These are phyloP conservation scores for Taxillus chinensis DNA, from an alignment of 164 flowering plant genomes.

Conservation along the genomic window DNA sequence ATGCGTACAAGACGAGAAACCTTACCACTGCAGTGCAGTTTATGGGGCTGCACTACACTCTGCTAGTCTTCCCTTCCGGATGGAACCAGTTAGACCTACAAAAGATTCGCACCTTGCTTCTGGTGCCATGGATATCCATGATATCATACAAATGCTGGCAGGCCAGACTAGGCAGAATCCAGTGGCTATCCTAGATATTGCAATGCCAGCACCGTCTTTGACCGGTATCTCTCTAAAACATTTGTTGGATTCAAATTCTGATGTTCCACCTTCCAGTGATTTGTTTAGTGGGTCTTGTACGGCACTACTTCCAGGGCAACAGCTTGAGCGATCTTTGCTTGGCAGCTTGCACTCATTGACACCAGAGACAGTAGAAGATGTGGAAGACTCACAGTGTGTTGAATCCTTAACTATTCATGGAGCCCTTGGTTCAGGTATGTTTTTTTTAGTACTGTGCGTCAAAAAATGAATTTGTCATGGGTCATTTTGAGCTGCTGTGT, in stretches of 20 bases:
- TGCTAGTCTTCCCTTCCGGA: slow-evolving; percentile 62
- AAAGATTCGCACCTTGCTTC: slow-evolving; percentile 24
- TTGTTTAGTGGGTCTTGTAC: not conserved
- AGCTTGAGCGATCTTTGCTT: slow-evolving; percentile 24
- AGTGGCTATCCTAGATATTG: slow-evolving; percentile 63
- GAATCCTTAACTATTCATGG: slow-evolving; percentile 58
- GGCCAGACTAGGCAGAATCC: slow-evolving; percentile 69
- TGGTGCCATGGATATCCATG: slow-evolving; percentile 57
- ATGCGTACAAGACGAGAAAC: slow-evolving; percentile 45
- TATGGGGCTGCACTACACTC: slow-evolving; percentile 92
- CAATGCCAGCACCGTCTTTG: slow-evolving; percentile 81
- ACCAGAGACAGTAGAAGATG: slow-evolving; percentile 55
- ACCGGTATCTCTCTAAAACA: slow-evolving; percentile 28
- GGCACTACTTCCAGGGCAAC: slow-evolving; percentile 28
- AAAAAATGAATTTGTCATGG: too few relatives aligned
- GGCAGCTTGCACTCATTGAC: slow-evolving; percentile 60
- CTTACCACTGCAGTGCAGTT: slow-evolving; percentile 77
- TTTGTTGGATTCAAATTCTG: not conserved
- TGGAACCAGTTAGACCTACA: slow-evolving; percentile 47
- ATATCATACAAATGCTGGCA: slow-evolving; percentile 45
- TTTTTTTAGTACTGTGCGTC: not conserved
- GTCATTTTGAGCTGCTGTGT: too few relatives aligned
- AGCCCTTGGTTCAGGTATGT: slow-evolving; percentile 51
- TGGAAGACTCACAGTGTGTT: slow-evolving; percentile 51
- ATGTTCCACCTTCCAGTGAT: not conserved